These are phyloP conservation scores for Amylostereum areolatum DNA, from an alignment of 1,284 basidiomycete genomes.

Conservation along the genomic window DNA sequence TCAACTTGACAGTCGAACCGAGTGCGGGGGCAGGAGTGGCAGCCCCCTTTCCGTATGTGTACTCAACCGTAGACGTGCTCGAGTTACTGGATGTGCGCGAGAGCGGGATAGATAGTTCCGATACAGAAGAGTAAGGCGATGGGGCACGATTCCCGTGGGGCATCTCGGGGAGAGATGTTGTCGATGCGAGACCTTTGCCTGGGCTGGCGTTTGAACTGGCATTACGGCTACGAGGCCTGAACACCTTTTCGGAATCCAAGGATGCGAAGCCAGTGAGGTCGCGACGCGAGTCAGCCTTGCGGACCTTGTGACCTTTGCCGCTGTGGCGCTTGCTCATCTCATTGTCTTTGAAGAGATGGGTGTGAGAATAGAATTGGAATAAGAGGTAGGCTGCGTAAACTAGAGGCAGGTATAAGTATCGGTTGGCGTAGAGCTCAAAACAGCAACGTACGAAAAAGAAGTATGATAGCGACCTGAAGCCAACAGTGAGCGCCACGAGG, in stretches of 20 bases:
- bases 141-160: not conserved
- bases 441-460: constrained; percentile 54
- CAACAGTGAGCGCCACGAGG: not conserved
- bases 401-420: constrained; percentile 18
- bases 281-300: not conserved
- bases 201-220: too few relatives aligned
- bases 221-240: not conserved
- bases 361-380: constrained; percentile 87
- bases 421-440: constrained; percentile 2
- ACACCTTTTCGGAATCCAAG: not conserved
- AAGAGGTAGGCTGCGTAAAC: constrained; percentile 74
- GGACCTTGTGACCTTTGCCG: constrained; percentile 1
- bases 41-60: constrained; percentile 9
- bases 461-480: constrained; percentile 56
- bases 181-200: not conserved
- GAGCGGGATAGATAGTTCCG: constrained; percentile 10
- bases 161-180: not conserved
- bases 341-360: constrained; percentile 68
- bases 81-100: constrained; percentile 1
- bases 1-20: constrained; percentile 24
- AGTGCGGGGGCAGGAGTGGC: constrained; percentile 8
- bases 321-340: constrained; percentile 25
- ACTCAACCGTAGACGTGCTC: constrained; percentile 5
- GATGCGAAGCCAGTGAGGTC: not conserved
- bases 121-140: constrained; percentile 7